Conservation (phyloP, 2,329 filamentous ascomycete genomes). For the Calonectria hongkongensis region DNA sequence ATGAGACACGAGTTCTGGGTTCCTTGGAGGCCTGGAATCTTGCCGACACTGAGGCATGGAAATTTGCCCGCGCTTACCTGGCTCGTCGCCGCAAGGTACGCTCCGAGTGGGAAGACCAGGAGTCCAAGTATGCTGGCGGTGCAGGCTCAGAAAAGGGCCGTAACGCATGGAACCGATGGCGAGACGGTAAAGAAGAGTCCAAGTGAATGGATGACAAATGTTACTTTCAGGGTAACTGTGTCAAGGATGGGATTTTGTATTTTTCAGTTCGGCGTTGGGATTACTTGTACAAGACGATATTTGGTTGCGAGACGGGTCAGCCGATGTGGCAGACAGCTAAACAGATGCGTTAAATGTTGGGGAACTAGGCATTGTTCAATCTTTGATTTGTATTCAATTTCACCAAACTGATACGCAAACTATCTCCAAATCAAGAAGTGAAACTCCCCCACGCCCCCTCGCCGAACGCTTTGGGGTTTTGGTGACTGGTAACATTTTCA, state of each 20-base stretch:
- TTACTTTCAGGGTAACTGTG: not conserved
- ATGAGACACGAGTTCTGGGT: slow-evolving; percentile 68
- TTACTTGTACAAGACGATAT: slow-evolving; percentile 5
- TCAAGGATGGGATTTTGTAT: not conserved
- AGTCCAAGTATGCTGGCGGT: slow-evolving; percentile 78
- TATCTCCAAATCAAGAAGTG: slow-evolving; percentile 31
- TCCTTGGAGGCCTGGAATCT: slow-evolving; percentile 81
- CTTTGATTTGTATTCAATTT: slow-evolving; percentile 36
- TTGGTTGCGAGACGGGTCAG: slow-evolving; percentile 1
- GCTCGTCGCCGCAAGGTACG: slow-evolving; percentile 79
- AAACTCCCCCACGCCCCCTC: slow-evolving; percentile 36
- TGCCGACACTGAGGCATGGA: slow-evolving; percentile 86
- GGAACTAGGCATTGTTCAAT: slow-evolving; percentile 24
- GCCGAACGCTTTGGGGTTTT: slow-evolving; percentile 40
- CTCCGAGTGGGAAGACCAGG: slow-evolving; percentile 81
- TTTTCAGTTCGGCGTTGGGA: slow-evolving; percentile 28
- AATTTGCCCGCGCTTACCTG: slow-evolving; percentile 81
- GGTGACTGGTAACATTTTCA: slow-evolving; percentile 38
- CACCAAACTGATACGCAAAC: slow-evolving; percentile 31
- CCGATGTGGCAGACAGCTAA: not conserved
- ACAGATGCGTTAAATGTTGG: not conserved
- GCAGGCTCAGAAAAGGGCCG: slow-evolving; percentile 71
- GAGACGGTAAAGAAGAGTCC: slow-evolving; percentile 52
- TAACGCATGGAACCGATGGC: slow-evolving; percentile 61
- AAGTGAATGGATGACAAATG: slow-evolving; percentile 9